Base-by-base conservation (phyloP, 305 asterid genomes). In the Nicotiana rustica region DNA sequence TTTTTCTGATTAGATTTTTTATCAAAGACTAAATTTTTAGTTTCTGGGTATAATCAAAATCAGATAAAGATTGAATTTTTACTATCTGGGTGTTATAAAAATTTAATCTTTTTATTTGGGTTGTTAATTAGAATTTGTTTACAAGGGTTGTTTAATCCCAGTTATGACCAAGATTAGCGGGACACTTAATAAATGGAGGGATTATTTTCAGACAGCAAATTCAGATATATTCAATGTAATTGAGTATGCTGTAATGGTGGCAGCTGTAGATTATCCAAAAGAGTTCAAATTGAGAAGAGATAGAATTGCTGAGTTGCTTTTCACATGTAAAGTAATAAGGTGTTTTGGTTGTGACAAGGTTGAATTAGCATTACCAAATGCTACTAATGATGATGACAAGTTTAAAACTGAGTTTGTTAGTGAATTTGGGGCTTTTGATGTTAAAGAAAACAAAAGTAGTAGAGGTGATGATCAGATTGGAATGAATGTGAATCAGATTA, bases 231-330 rank as follows among this genome's bases (percentile, higher is more conserved):
- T 90, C 19, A 75, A 55, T 10, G 67, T 91, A 52, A 89, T 91
- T 55, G 90, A 91, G 80, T 84, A 86, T 70, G 92, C 90, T 8
- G 81, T 91, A 25, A 84, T 86, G 86, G 86, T 91, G 29, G 93
- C 94, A 10, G 89, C 90, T 8, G 59, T 83, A 10, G 94, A 91
- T 88, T 83, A 83, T 71, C 93, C 93, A 55, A 38, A 84, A 7
- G 92, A 91, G 10, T 89, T 91, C 76, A 89, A 81, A 65, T 13
- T 80, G 84, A 91, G 85, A 36, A 89, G 95, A 85, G 92, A 85
- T 84, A 83, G 88, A 73, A 90, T 91, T 59, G 92, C 89, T 35
- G 90, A 89, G 86, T 71, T 77, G 85, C 79, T 90, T 12, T 91
- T 88, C 57, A 64, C 92, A 9, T 85, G 90, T 79, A 86, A 83